phyloP scores from a whole-genome alignment of 2,329 filamentous ascomycete species.

The Fusarium pseudoanthophilum region DNA sequence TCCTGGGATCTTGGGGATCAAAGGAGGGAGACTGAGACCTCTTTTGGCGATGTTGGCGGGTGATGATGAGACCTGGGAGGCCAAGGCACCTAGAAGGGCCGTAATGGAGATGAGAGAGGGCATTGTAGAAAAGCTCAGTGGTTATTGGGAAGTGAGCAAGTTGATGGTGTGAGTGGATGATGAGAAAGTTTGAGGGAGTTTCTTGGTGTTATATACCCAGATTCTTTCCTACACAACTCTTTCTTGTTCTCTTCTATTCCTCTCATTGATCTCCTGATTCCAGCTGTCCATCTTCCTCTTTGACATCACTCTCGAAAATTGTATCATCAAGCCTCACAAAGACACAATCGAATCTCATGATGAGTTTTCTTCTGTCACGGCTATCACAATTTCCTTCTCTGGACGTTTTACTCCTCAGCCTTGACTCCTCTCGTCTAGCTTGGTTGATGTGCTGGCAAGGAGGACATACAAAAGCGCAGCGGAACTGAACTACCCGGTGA shows the following conservation, averaged over 20 bases:
- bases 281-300: too few relatives aligned
- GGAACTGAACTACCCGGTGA: neutral
- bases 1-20: slow-evolving; percentile 68
- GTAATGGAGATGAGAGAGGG: slow-evolving; percentile 34
- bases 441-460: slow-evolving; percentile 28
- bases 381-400: slow-evolving; percentile 34
- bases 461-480: neutral
- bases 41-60: slow-evolving; percentile 28
- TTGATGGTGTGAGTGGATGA: slow-evolving; percentile 28
- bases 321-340: slow-evolving; percentile 40
- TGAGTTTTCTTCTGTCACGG: neutral
- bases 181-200: slow-evolving; percentile 41
- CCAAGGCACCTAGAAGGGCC: slow-evolving; percentile 31
- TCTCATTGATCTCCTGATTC: too few relatives aligned
- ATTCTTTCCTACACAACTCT: neutral
- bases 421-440: slow-evolving; percentile 18
- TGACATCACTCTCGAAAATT: slow-evolving; percentile 4
- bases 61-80: slow-evolving; percentile 24
- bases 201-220: slow-evolving; percentile 29
- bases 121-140: slow-evolving; percentile 13
- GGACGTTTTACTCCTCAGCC: neutral
- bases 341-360: slow-evolving; percentile 24
- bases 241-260: too few relatives aligned
- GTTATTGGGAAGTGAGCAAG: slow-evolving; percentile 24
- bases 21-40: slow-evolving; percentile 59